Percentiles rank a stretch among this genome's conserved stretches.
These are phyloP conservation scores for Tuber magnatum DNA, from an alignment of 495 filamentous ascomycete species.

Conservation along the genomic window DNA sequence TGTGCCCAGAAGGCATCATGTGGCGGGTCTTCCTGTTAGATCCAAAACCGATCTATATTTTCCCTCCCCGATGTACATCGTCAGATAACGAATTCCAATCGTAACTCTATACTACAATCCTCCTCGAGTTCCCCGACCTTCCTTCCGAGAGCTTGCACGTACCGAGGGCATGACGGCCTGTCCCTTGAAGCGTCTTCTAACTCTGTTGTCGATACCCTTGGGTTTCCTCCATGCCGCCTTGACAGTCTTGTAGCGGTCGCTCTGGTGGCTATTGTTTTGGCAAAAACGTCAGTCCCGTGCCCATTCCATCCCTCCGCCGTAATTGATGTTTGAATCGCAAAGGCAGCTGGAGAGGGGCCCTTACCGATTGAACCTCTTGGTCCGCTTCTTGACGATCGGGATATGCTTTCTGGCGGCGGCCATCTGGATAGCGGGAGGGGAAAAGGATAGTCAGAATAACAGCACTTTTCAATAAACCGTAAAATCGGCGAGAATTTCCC, in stretches of 20 bases:
- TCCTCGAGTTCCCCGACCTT: not conserved
- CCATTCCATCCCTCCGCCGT: conserved; percentile 18
- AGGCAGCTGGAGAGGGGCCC: not conserved
- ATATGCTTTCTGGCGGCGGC: conserved; percentile 97
- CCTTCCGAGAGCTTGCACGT: conserved; percentile 44
- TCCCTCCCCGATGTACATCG: not conserved
- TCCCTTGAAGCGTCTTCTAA: conserved; percentile 78
- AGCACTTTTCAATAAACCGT: not conserved
- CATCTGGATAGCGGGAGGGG: conserved; percentile 56
- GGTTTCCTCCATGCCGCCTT: conserved; percentile 90
- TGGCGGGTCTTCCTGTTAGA: conserved; percentile 98
- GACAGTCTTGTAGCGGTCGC: conserved; percentile 88
- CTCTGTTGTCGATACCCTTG: conserved; percentile 91
- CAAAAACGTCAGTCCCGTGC: conserved; percentile 40
- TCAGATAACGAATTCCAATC: conserved; percentile 16
- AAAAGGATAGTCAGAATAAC: conserved; percentile 7
- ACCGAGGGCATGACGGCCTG: conserved; percentile 96
- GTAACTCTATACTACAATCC: not conserved
- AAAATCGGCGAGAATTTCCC: not conserved
- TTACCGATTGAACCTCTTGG: conserved; percentile 41
- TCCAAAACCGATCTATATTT: conserved; percentile 82
- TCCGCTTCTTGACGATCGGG: conserved; percentile 95
- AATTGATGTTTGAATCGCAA: conserved; percentile 4
- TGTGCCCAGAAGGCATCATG: conserved; percentile 98
- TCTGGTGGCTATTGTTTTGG: conserved; percentile 69